Percentiles rank a stretch among this genome's conserved stretches.
phyloP scores from a whole-genome alignment of 306 rosid species.

The Castanopsis chinensis region DNA sequence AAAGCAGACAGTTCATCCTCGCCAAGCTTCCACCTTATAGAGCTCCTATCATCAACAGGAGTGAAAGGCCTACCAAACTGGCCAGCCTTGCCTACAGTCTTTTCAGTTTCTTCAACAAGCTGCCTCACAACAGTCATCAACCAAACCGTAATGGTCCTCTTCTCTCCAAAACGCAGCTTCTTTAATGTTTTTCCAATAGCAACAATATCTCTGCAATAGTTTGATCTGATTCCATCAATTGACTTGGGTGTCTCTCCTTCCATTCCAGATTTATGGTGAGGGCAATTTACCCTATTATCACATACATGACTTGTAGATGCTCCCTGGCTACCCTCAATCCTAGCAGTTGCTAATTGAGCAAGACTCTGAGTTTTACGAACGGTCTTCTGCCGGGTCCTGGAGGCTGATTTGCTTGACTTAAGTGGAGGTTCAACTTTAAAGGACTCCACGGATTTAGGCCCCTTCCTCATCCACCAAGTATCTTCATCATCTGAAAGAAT shows the following conservation, averaged over 20 bases:
- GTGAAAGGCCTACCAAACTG: slow-evolving; percentile 68
- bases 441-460: slow-evolving; percentile 60
- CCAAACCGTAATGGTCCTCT: slow-evolving; percentile 74
- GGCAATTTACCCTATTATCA: slow-evolving; percentile 75
- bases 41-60: slow-evolving; percentile 56
- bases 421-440: slow-evolving; percentile 67
- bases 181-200: slow-evolving; percentile 70
- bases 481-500: slow-evolving; percentile 68
- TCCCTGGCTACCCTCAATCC: slow-evolving; percentile 98
- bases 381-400: slow-evolving; percentile 67
- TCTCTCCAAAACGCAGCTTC: slow-evolving; percentile 73
- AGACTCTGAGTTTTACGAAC: slow-evolving; percentile 86
- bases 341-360: slow-evolving; percentile 81
- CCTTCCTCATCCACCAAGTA: slow-evolving; percentile 89
- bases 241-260: slow-evolving; percentile 65
- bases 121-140: slow-evolving; percentile 57
- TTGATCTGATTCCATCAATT: slow-evolving; percentile 45
- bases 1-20: slow-evolving; percentile 83
- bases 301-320: slow-evolving; percentile 96
- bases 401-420: slow-evolving; percentile 63
- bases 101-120: slow-evolving; percentile 71
- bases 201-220: slow-evolving; percentile 50
- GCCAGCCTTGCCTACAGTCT: slow-evolving; percentile 56
- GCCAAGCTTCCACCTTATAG: slow-evolving; percentile 78
- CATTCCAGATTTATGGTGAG: slow-evolving; percentile 66